Percentiles rank a stretch among this genome's conserved stretches.
phyloP scores from a whole-genome alignment of 257 asterid species.

The Euphrasia confusa region DNA sequence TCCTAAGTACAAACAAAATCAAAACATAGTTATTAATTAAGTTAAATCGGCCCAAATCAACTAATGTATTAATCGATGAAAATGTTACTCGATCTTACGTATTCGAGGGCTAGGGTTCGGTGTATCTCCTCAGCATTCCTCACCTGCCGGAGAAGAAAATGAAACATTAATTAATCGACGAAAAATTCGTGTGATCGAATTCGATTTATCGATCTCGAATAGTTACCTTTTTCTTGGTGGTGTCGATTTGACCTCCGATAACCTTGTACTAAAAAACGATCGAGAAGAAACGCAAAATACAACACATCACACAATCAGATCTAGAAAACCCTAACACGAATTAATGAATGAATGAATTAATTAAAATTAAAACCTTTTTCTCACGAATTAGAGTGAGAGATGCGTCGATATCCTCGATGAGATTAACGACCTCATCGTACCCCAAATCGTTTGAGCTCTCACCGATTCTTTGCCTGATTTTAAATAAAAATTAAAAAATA shows the following conservation, averaged over 20 bases:
- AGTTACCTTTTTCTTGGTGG: constrained; percentile 72
- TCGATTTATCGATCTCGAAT: no score
- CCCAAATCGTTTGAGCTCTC: constrained; percentile 53
- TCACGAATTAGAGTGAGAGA: constrained; percentile 45
- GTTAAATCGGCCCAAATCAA: no score
- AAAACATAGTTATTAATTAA: background rate
- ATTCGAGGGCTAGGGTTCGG: constrained; percentile 54
- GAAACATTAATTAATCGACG: no score
- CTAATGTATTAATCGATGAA: background rate
- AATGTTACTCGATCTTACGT: constrained; percentile 40
- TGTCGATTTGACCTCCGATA: constrained; percentile 54
- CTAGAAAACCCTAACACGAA: background rate
- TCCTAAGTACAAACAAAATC: constrained; percentile 39
- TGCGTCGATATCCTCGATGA: constrained; percentile 39
- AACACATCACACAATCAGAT: no score
- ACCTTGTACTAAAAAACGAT: constrained; percentile 53
- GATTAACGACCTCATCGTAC: constrained; percentile 41
- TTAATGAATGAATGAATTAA: background rate
- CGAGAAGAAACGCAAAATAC: no score
- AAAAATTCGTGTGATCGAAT: no score
- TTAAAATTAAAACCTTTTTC: constrained; percentile 33
- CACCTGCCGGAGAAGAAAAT: constrained; percentile 32
- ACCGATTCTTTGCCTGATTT: constrained; percentile 48
- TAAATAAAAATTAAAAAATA: background rate
- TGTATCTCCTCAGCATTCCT: constrained; percentile 82